Evolutionary conservation across 306 rosid species (phyloP), one percentile per base, ranked within the genome.

Genomic region (Inga oerstediana): DNA sequence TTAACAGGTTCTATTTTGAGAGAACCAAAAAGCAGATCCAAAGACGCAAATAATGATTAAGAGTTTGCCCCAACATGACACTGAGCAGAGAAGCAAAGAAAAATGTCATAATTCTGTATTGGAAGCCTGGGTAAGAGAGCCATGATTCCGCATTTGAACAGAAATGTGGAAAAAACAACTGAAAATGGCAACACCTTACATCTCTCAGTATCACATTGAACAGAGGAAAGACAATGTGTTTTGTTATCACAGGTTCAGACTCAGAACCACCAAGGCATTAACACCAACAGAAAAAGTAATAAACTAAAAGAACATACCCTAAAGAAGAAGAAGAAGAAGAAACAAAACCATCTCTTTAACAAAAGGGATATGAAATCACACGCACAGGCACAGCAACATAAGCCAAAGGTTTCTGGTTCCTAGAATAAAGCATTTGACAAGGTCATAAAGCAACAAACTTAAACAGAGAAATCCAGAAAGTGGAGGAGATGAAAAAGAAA

Each of bases 271-370:
- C n/a, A 34, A 48, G 78, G 34, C n/a, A 45, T 71, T 59, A 61
- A 43, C 7, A 62, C 14, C 14, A 72, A 74, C 64, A 59, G 20
- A 0, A 14, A 30, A 30, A 5, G 2, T 13, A 81, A 35, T 56
- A 71, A 19, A 39, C 12, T 80, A 79, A 73, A 35, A 3, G 27
- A 66, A 1, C 39, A 10, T 34, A 24, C 32, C 44, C 16, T 39
- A 65, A 39, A 9, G 43, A 19, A 66, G 37, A 20, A 76, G 20
- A 83, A 51, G 19, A 15, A 51, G 16, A 46, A 46, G 0, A 43
- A 20, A 20, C 71, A 41, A 69, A 68, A 90, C 77, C 81, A 68
- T 37, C 70, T 79, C 43, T 86, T 80, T 72, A 79, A 67, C 64
- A 61, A 56, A 68, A 81, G 67, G 64, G 64, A 56, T 48, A 65